Conservation (phyloP, 805 yeast genomes). For the Candida dajiaensis region DNA sequence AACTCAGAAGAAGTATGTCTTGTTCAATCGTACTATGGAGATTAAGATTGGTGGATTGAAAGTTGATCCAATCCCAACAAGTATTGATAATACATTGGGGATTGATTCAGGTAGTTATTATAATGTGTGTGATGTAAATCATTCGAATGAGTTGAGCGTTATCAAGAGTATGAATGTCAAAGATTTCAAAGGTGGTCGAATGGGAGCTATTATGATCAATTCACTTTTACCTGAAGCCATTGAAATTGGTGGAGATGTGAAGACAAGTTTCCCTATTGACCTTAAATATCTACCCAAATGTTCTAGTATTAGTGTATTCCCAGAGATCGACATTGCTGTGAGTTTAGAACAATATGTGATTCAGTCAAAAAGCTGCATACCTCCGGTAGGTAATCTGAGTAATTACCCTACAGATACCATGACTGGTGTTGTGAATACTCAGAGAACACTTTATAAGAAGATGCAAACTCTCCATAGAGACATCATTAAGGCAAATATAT, state of each 20-base stretch:
- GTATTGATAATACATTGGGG: slow-evolving; percentile 3
- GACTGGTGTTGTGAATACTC: not conserved
- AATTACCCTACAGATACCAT: not conserved
- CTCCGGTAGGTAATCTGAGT: slow-evolving; percentile 1
- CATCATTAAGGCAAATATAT: not conserved
- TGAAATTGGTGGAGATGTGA: not conserved
- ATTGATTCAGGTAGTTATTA: slow-evolving; percentile 9
- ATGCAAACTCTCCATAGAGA: not conserved
- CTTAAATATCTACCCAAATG: slow-evolving; percentile 7
- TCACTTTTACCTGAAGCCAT: slow-evolving; percentile 11
- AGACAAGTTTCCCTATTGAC: slow-evolving; percentile 7
- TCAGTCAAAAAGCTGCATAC: slow-evolving; percentile 10
- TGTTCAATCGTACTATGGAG: slow-evolving; percentile 16
- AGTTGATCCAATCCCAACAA: slow-evolving; percentile 6
- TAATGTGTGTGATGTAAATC: slow-evolving; percentile 7
- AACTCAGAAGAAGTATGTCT: slow-evolving; percentile 8
- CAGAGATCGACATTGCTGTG: not conserved
- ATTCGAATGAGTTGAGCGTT: slow-evolving; percentile 8
- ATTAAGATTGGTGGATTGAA: slow-evolving; percentile 7
- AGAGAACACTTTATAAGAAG: not conserved
- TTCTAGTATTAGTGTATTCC: not conserved
- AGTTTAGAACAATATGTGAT: slow-evolving; percentile 10
- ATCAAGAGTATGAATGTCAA: slow-evolving; percentile 12
- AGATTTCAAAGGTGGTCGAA: not conserved
- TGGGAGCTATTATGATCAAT: slow-evolving; percentile 9